Base-by-base conservation (phyloP, 2,329 filamentous ascomycete species). In the Rosellinia necatrix region DNA sequence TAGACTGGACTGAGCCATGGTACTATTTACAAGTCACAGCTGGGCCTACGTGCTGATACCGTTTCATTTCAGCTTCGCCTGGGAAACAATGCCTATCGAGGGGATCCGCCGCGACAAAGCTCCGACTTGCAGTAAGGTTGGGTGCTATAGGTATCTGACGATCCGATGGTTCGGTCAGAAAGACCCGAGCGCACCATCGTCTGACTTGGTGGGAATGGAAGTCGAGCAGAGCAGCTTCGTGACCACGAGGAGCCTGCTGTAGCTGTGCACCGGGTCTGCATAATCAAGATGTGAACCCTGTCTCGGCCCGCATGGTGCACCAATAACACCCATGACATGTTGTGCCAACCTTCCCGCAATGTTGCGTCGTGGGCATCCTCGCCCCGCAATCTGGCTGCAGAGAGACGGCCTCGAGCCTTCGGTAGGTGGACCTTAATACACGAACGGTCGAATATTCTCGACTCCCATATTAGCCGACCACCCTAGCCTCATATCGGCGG, bases 231-330 rank as follows among this genome's bases (percentile, higher is more conserved):
- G 32, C 38, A 40, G 49, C 49, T 41, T 54, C 30, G 37, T 34
- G 46, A 47, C 57, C 54, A 51, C 53, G 53, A 53, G 49, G 49
- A 49, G 51, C 50, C 43, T 54, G 44, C 48, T 50, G 51, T 48
- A 58, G 42, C 54, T 42, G 42, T 53, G 40, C 34, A 38, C 25
- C n/a, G 50, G 38, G 10, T 46, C 44, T 50, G 49, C 57, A 57
- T 49, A 48, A 53, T 57, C 53, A 47, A 58, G 49, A 47, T 44
- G 30, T 29, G 47, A 60, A 58, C 52, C 49, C 54, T 48, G 58
- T 44, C 24, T 53, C 25, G 44, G 6, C 47, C 42, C 49, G 50
- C 50, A 44, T 53, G 35, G 41, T 42, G 19, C 12, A 22, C 49
- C 43, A 32, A 40, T 52, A 30, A 25, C 49, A 47, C 43, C 40